Evolutionary conservation across 176 grass and related monocot genomes (phyloP).

Genomic region (Avena eriantha): DNA sequence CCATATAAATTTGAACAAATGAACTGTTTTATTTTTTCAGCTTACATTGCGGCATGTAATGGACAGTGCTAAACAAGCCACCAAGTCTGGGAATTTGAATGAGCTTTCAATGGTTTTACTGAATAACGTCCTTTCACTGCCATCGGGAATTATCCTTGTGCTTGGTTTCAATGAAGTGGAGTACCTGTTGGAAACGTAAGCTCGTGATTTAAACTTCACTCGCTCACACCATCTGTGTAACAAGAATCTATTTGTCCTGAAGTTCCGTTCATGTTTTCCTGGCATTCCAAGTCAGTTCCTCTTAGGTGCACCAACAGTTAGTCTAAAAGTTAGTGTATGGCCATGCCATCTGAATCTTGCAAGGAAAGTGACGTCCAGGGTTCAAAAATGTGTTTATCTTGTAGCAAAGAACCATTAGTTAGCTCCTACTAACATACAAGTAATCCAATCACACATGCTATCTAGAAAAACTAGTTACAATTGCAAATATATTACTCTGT

Average conservation of each 20-base stretch:
- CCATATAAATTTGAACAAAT: not conserved
- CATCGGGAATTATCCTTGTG: constrained; percentile 80
- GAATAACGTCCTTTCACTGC: constrained; percentile 89
- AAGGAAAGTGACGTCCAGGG: not conserved
- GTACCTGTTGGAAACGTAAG: constrained; percentile 89
- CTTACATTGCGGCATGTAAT: constrained; percentile 89
- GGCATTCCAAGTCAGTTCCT: not conserved
- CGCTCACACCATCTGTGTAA: not conserved
- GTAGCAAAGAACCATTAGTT: constrained; percentile 16
- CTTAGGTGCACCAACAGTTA: not conserved
- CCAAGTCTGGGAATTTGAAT: constrained; percentile 94
- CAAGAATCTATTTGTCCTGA: not conserved
- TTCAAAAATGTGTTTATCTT: not conserved
- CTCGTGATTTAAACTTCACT: constrained; percentile 38
- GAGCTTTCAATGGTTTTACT: constrained; percentile 97
- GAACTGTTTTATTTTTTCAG: constrained; percentile 53
- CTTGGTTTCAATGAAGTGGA: constrained; percentile 84
- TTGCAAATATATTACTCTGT: not conserved
- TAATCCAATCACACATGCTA: not conserved
- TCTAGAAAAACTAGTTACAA: not conserved
- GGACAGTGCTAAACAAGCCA: constrained; percentile 94
- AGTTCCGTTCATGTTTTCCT: not conserved
- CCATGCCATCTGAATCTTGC: not conserved
- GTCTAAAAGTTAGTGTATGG: not conserved
- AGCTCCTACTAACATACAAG: not conserved